Evolutionary conservation across 2,329 filamentous ascomycete species (phyloP).

Genomic region (Penicillium hordei): DNA sequence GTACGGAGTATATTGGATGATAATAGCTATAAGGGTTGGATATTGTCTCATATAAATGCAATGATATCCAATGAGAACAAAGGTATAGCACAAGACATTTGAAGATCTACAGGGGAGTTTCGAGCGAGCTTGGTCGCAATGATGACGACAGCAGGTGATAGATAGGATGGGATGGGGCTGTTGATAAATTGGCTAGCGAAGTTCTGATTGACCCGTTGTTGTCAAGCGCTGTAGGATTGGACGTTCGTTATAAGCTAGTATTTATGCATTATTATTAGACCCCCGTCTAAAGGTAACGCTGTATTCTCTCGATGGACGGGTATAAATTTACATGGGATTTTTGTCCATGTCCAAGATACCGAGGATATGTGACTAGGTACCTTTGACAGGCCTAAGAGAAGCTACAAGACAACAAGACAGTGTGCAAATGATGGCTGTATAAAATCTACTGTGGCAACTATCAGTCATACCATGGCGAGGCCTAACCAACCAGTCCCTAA

Average conservation of each 20-base stretch:
- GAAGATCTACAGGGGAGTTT: conserved; percentile 17
- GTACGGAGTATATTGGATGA: background rate
- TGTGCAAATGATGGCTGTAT: background rate
- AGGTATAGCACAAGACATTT: background rate
- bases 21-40: background rate
- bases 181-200: conserved; percentile 2
- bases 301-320: background rate
- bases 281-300: background rate
- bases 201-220: background rate
- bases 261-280: conserved; percentile 6
- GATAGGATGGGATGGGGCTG: conserved; percentile 16
- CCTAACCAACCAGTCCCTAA: background rate
- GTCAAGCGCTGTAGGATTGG: background rate
- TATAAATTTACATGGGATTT: background rate
- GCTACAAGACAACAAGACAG: background rate
- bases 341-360: background rate
- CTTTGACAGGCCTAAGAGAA: background rate
- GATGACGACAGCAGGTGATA: conserved; percentile 21
- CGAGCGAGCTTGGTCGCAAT: conserved; percentile 9
- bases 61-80: background rate
- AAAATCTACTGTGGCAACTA: background rate
- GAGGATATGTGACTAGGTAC: background rate
- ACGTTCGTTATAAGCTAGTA: conserved; percentile 1
- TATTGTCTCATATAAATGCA: background rate
- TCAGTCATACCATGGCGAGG: background rate